Percentiles rank a stretch among this genome's conserved stretches.
phyloP scores from a whole-genome alignment of 805 yeast genomes.

The Cyberlindnera japonica region DNA sequence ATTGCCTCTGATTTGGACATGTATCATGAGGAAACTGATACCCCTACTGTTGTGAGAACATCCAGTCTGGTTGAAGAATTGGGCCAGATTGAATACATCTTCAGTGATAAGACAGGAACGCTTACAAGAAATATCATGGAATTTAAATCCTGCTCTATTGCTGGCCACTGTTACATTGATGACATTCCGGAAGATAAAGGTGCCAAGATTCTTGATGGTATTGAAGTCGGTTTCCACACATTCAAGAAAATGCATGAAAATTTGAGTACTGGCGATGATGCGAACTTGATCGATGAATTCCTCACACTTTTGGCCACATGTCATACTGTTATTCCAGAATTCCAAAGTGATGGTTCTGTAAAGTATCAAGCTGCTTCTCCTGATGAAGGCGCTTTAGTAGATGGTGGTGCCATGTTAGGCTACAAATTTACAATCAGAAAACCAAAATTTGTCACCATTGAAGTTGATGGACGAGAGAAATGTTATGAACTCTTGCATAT shows the following conservation, averaged over 20 bases:
- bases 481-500: conserved; percentile 79
- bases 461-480: conserved; percentile 45
- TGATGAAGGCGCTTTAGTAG: conserved; percentile 97
- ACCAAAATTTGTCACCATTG: conserved; percentile 76
- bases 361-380: conserved; percentile 99
- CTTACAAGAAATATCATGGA: conserved; percentile 96
- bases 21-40: conserved; percentile 82
- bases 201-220: conserved; percentile 70
- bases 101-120: conserved; percentile 97
- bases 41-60: conserved; percentile 93
- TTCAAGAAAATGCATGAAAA: conserved; percentile 59
- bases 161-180: conserved; percentile 83
- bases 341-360: conserved; percentile 55
- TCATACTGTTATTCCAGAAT: conserved; percentile 96
- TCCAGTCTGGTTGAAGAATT: conserved; percentile 94
- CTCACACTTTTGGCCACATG: conserved; percentile 84
- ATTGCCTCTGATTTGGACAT: conserved; percentile 93
- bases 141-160: conserved; percentile 88
- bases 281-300: conserved; percentile 62
- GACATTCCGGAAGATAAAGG: conserved; percentile 88
- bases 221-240: conserved; percentile 73
- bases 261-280: conserved; percentile 43
- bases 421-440: conserved; percentile 80
- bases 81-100: conserved; percentile 94
- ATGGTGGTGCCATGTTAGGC: conserved; percentile 90